Conservation (phyloP, 2,329 filamentous ascomycete genomes). For the Phaeosphaeriaceae sp. region DNA sequence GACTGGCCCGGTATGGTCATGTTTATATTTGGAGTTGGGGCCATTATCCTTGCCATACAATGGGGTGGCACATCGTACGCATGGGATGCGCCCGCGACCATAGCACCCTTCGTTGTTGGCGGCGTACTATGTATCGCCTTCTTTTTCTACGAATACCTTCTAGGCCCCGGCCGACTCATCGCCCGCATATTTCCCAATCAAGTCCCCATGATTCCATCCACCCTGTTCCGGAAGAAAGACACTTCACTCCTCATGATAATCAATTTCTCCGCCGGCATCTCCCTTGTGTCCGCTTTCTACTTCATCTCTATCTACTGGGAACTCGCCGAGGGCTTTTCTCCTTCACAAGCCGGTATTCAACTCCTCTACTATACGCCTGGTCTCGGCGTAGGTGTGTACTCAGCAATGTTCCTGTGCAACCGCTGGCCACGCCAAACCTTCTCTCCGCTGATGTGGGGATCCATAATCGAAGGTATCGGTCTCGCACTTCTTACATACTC, state of each 20-base stretch:
- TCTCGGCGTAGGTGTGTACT: constrained; percentile 64
- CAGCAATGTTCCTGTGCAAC: constrained; percentile 66
- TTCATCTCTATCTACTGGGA: constrained; percentile 74
- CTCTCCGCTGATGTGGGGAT: constrained; percentile 57
- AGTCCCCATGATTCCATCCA: constrained; percentile 69
- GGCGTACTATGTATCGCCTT: constrained; percentile 55
- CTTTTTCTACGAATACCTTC: constrained; percentile 59
- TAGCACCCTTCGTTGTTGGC: constrained; percentile 62
- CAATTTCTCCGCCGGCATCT: constrained; percentile 66
- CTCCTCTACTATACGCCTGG: constrained; percentile 71
- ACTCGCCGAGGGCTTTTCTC: constrained; percentile 61
- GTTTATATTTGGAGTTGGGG: constrained; percentile 44
- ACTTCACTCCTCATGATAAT: constrained; percentile 67
- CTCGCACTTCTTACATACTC: constrained; percentile 65
- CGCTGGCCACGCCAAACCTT: constrained; percentile 67
- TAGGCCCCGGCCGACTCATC: constrained; percentile 58
- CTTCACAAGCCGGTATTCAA: constrained; percentile 53
- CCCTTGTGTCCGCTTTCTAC: constrained; percentile 65
- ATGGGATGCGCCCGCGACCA: constrained; percentile 62
- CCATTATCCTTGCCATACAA: constrained; percentile 46
- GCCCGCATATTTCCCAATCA: constrained; percentile 60
- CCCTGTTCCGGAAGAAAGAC: constrained; percentile 63
- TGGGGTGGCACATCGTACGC: constrained; percentile 66
- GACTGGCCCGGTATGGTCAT: constrained; percentile 44
- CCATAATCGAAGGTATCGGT: constrained; percentile 62